Evolutionary conservation across 1,284 basidiomycete species (phyloP).

Genomic region (Stygiomarasmius scandens): DNA sequence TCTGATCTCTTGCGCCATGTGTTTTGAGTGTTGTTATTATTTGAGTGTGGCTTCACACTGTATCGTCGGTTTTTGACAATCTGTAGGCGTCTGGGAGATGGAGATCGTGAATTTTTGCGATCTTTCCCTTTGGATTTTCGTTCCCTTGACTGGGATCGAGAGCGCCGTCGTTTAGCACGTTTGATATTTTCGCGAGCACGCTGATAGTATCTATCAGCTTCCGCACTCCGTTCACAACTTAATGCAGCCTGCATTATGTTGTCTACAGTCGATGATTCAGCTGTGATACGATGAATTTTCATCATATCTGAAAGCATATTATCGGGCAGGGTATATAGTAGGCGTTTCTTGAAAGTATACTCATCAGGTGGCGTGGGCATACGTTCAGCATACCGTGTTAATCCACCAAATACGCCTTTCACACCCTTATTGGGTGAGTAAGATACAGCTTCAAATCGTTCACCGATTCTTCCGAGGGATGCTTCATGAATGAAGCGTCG

Average conservation of each 20-base stretch:
- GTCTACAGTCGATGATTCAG: constrained; percentile 4
- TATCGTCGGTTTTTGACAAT: constrained; percentile 2
- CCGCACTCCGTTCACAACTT: constrained; percentile 1
- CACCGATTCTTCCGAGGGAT: constrained; percentile 1
- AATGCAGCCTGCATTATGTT: constrained; percentile 14
- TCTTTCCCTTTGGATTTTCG: background rate
- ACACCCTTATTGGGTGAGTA: constrained; percentile 5
- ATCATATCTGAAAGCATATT: constrained; percentile 1
- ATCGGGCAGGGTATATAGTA: background rate
- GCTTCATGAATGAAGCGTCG: constrained; percentile 13
- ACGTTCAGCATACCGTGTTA: constrained; percentile 3
- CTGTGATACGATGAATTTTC: constrained; percentile 3
- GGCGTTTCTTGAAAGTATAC: constrained; percentile 11
- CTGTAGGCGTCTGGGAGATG: background rate
- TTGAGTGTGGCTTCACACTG: background rate
- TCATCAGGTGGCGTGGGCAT: constrained; percentile 12
- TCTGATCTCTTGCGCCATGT: background rate
- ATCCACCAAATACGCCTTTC: constrained; percentile 3
- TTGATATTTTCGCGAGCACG: constrained; percentile 1
- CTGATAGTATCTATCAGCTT: constrained; percentile 3
- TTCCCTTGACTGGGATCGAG: background rate
- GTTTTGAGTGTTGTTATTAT: background rate
- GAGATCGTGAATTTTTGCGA: background rate
- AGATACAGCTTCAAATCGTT: constrained; percentile 8
- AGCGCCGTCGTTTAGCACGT: background rate